These are phyloP conservation scores for Suhomyces kilbournensis DNA, from an alignment of 805 yeast species.

Conservation along the genomic window DNA sequence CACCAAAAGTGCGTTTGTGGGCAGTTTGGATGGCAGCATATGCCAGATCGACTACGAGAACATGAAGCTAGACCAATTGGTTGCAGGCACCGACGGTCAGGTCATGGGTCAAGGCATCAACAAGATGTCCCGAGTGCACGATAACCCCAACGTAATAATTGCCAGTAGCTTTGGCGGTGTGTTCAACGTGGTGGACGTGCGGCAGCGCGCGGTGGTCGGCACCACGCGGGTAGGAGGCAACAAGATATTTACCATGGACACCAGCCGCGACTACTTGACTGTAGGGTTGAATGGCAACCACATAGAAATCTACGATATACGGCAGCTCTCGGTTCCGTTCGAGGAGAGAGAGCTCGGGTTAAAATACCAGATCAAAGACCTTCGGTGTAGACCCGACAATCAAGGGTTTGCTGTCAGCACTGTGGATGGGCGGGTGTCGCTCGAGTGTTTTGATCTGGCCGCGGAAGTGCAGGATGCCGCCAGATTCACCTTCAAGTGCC, in stretches of 20 bases:
- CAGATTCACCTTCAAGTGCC: slow-evolving; percentile 81
- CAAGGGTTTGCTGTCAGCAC: slow-evolving; percentile 66
- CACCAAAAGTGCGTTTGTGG: slow-evolving; percentile 38
- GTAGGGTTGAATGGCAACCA: slow-evolving; percentile 53
- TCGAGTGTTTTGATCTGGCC: slow-evolving; percentile 60
- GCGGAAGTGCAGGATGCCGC: slow-evolving; percentile 37
- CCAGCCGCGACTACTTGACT: slow-evolving; percentile 42
- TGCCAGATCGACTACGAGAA: slow-evolving; percentile 48
- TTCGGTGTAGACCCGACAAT: slow-evolving; percentile 51
- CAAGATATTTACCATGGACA: slow-evolving; percentile 65
- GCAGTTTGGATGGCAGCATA: slow-evolving; percentile 55
- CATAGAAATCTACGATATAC: slow-evolving; percentile 56
- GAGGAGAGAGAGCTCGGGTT: slow-evolving; percentile 61
- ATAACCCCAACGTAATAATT: slow-evolving; percentile 18
- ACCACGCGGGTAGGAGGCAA: slow-evolving; percentile 4
- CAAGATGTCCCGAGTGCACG: slow-evolving; percentile 9
- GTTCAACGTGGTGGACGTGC: slow-evolving; percentile 46
- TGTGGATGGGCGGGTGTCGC: slow-evolving; percentile 78
- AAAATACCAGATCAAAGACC: slow-evolving; percentile 58
- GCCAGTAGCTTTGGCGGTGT: slow-evolving; percentile 65
- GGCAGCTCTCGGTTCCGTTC: slow-evolving; percentile 44
- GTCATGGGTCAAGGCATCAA: slow-evolving; percentile 15
- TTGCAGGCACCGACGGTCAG: neutral
- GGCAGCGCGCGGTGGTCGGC: slow-evolving; percentile 13
- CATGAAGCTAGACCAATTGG: neutral